Evolutionary conservation across 2,329 filamentous ascomycete genomes (phyloP).

Genomic region (Scolecobasidium constrictum): DNA sequence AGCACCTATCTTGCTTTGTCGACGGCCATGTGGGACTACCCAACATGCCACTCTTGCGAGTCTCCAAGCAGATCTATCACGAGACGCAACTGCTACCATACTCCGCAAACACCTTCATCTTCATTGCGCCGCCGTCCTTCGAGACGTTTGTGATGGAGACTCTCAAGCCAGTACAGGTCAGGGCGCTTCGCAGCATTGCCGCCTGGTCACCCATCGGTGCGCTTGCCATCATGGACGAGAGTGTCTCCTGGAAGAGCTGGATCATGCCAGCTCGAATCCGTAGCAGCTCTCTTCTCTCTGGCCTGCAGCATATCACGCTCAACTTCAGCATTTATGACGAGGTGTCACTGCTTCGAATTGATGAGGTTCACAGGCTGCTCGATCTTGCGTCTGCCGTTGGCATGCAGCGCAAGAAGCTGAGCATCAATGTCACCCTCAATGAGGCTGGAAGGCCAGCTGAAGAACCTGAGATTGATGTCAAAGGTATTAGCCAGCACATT

Average conservation of each 20-base stretch:
- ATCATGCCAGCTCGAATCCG: not conserved
- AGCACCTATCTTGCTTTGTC: conserved; percentile 4
- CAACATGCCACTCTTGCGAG: not conserved
- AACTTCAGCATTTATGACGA: not conserved
- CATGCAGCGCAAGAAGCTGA: too few species aligned
- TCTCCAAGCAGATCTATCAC: conserved; percentile 4
- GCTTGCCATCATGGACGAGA: not conserved
- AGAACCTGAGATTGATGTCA: too few species aligned
- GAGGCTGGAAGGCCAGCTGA: too few species aligned
- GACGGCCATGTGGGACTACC: not conserved
- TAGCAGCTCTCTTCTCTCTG: not conserved
- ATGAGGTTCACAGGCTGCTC: too few species aligned
- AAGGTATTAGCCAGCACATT: too few species aligned
- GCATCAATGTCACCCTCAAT: too few species aligned
- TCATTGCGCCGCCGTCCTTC: not conserved
- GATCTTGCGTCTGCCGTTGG: too few species aligned
- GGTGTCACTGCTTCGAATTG: too few species aligned
- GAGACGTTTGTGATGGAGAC: not conserved
- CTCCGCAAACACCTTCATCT: conserved; percentile 1
- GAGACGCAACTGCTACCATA: not conserved
- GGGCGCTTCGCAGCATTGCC: not conserved
- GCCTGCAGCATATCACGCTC: not conserved
- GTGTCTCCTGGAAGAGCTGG: not conserved
- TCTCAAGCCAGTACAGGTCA: not conserved
- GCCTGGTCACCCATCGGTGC: not conserved